Conservation (phyloP, 768 basidiomycete species). For the Tricholoma sp. region DNA sequence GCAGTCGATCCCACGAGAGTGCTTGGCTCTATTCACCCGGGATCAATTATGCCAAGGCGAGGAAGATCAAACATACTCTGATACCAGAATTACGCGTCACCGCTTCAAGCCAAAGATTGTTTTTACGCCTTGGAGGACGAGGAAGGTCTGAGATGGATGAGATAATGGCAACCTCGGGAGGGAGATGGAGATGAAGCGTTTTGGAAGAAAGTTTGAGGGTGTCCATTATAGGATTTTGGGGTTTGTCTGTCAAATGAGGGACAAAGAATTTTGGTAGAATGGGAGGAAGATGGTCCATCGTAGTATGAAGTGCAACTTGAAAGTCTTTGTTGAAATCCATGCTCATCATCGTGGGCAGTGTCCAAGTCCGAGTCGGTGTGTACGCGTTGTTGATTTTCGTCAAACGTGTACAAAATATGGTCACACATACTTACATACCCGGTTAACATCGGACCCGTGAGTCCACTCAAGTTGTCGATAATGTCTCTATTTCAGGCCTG, state of each 20-base stretch:
- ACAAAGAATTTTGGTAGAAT: conserved; percentile 51
- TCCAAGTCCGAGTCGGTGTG: too few relatives aligned
- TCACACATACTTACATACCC: not conserved
- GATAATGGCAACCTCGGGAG: conserved; percentile 28
- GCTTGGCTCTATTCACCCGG: conserved; percentile 35
- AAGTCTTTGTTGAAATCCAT: too few relatives aligned
- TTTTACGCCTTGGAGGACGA: not conserved
- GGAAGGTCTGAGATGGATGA: conserved; percentile 5
- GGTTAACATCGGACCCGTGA: not conserved
- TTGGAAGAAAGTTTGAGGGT: conserved; percentile 32
- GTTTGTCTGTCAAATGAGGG: conserved; percentile 61
- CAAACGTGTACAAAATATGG: not conserved
- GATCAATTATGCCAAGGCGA: not conserved
- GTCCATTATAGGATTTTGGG: conserved; percentile 76
- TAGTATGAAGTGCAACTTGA: not conserved
- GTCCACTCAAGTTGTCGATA: not conserved
- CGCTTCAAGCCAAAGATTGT: conserved; percentile 17
- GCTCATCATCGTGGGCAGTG: too few relatives aligned
- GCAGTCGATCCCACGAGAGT: conserved; percentile 61
- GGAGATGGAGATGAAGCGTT: conserved; percentile 16
- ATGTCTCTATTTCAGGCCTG: conserved; percentile 57
- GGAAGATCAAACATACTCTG: conserved; percentile 12
- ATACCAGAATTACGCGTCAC: conserved; percentile 18
- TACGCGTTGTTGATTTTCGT: not conserved
- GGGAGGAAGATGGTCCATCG: conserved; percentile 30